These are phyloP conservation scores for Tetracentron sinense DNA, from an alignment of 164 flowering plant genomes.

Conservation along the genomic window DNA sequence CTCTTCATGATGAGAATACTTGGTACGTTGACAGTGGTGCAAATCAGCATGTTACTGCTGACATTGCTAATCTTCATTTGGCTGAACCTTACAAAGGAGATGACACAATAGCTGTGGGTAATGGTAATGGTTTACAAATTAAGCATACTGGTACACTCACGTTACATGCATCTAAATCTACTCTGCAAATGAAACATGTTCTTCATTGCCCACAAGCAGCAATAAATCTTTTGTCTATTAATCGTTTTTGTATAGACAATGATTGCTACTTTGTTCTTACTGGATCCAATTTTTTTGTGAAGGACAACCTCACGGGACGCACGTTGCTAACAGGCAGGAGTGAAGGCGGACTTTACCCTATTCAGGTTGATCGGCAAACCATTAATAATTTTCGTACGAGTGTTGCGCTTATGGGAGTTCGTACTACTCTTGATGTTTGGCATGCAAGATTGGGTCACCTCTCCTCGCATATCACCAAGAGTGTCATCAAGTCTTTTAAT, in stretches of 20 bases:
- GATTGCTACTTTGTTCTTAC: constrained; percentile 3
- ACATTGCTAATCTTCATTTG: constrained; percentile 3
- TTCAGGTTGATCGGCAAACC: neutral
- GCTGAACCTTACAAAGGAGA: constrained; percentile 1
- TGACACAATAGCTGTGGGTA: constrained; percentile 4
- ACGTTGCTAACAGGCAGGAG: constrained; percentile 3
- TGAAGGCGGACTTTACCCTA: constrained; percentile 3
- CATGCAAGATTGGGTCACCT: constrained; percentile 7
- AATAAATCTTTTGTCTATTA: neutral
- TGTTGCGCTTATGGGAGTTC: constrained; percentile 6
- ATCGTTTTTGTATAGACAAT: constrained; percentile 4
- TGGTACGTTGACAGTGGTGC: too few species aligned
- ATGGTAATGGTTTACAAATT: constrained; percentile 10
- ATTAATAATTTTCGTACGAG: neutral
- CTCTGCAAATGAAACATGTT: neutral
- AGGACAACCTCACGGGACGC: constrained; percentile 5
- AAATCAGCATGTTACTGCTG: neutral
- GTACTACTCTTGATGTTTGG: constrained; percentile 3
- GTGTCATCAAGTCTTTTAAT: neutral
- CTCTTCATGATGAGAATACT: constrained; percentile 3
- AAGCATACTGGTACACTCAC: neutral
- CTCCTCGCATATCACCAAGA: neutral
- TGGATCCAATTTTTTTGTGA: constrained; percentile 3
- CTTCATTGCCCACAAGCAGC: constrained; percentile 8
- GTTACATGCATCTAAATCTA: neutral